A percentile compares a stretch with the other conserved stretches of the same genome.
phyloP scores from a whole-genome alignment of 2,329 filamentous ascomycete genomes.

The Cadophora luteo-olivacea region DNA sequence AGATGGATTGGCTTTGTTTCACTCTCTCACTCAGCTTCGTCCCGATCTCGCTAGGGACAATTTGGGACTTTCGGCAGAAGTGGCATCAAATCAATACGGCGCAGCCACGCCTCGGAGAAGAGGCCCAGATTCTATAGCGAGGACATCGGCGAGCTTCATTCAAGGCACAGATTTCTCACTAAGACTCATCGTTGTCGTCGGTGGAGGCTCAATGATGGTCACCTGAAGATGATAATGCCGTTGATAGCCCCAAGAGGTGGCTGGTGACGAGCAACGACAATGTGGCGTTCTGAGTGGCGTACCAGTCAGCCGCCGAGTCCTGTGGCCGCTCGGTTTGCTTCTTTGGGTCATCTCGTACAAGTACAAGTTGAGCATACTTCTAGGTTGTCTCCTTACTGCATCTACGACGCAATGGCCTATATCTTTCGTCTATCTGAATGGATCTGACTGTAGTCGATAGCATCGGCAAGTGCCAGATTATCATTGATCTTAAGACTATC shows the following conservation, averaged over 20 bases:
- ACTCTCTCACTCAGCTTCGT: not conserved
- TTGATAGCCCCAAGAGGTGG: conserved; percentile 7
- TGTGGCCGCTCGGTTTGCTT: not conserved
- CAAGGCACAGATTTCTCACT: not conserved
- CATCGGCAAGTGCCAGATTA: not conserved
- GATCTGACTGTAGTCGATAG: not conserved
- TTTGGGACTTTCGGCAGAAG: not conserved
- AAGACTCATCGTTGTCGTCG: conserved; percentile 2
- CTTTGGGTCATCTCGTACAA: not conserved
- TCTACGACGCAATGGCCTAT: not conserved
- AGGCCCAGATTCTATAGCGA: not conserved
- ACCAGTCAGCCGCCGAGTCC: not conserved
- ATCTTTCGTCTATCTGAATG: not conserved
- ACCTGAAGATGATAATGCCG: conserved; percentile 13
- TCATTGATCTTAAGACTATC: not conserved
- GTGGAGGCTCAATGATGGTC: conserved; percentile 7
- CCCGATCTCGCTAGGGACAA: not conserved
- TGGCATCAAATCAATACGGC: not conserved
- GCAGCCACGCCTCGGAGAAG: not conserved
- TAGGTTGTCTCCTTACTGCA: not conserved
- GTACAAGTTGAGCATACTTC: not conserved
- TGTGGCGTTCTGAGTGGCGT: conserved; percentile 14
- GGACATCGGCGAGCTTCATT: conserved; percentile 3
- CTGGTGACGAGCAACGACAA: conserved; percentile 3
- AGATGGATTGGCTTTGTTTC: conserved; percentile 13